Base-by-base conservation (phyloP, 202 grass and related monocot genomes). In the Bolboschoenoplectus hybrid region DNA sequence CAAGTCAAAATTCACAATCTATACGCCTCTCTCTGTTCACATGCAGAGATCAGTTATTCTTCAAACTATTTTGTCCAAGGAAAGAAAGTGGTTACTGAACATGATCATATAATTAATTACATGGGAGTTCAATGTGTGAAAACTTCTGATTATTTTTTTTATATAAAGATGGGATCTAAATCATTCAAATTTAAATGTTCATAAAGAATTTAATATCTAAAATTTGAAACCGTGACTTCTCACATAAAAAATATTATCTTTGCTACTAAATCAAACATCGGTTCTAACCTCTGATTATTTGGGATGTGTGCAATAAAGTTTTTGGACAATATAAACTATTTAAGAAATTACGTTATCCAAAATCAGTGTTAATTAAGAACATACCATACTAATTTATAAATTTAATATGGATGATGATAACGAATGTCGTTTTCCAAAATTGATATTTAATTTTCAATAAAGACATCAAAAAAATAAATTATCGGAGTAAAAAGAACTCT, bases 11-110 rank as follows among this genome's bases (percentile, higher is more conserved):
- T 1, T 75, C 7, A 78, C 52, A 40, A 78, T 63, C 16, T 6
- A n/a, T 78, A 78, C 45, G 71, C 71, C 12, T 78, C 50, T 34
- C 49, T 67, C 60, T 67, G 41, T 20, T 83, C 58, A 83, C 63
- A 49, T 69, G 81, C 63, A 55, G 14, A 83, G 16, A 69, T 35
- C 1, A 7, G 12, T 38, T 34, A 26, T 75, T 75, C 14, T 13
- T 63, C 44, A 82, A 45, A 46, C 5, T 61, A 36, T 36, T 62
- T 26, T 47, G 9, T 51, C 45, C n/a, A n/a, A 61, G 7, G 20
- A 5, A 81, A 45, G 16, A 45, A 26, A 50, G 7, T 46, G 16
- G 5, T 43, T 62, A 67, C 5, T 52, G 63, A 64, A 32, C 9
- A 64, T 26, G 60, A 67, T n/a, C 41, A 70, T 70, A 26, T 64